phyloP scores from a whole-genome alignment of 306 rosid species.

The Fragaria vesca region DNA sequence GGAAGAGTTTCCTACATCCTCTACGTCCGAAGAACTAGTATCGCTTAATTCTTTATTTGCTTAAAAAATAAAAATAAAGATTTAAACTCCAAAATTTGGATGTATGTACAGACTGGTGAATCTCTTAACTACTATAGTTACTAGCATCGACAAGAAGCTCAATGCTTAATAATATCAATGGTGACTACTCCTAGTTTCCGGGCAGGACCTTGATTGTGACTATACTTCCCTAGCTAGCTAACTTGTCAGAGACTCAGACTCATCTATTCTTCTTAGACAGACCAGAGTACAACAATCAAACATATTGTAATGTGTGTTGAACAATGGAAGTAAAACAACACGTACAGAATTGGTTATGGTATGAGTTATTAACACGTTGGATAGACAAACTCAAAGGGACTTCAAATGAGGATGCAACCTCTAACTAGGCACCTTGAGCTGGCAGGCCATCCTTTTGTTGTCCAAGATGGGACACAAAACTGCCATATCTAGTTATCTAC shows the following conservation, averaged over 20 bases:
- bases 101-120: background rate
- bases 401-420: slow-evolving; percentile 38
- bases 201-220: background rate
- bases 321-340: background rate
- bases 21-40: too few relatives aligned
- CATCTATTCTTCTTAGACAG: background rate
- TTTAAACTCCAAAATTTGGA: background rate
- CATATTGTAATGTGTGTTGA: background rate
- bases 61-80: too few relatives aligned
- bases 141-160: background rate
- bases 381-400: slow-evolving; percentile 30
- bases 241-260: background rate
- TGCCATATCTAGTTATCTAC: background rate
- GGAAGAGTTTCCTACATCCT: too few relatives aligned
- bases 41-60: too few relatives aligned
- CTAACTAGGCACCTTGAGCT: slow-evolving; percentile 39
- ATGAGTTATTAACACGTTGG: background rate
- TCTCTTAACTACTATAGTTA: background rate
- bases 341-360: too few relatives aligned
- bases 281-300: slow-evolving; percentile 13
- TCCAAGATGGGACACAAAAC: slow-evolving; percentile 11
- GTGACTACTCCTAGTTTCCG: slow-evolving; percentile 1
- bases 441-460: slow-evolving; percentile 34
- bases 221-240: background rate
- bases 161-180: background rate